phyloP scores from a whole-genome alignment of 768 basidiomycete species.

The Amanita brunnescens region DNA sequence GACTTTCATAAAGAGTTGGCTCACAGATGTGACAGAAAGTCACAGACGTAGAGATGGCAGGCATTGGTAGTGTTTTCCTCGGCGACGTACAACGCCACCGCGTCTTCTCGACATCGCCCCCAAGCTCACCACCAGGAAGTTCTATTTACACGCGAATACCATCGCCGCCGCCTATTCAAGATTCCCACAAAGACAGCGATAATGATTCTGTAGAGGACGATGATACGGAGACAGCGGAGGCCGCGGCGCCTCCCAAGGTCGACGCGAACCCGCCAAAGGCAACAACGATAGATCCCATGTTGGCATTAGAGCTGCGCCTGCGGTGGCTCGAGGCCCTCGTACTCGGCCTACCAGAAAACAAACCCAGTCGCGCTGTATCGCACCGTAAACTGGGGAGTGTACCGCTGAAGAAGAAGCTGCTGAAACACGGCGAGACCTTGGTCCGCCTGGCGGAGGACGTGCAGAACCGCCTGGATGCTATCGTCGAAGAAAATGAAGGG shows the following conservation, averaged over 20 bases:
- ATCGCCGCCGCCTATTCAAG: conserved; percentile 11
- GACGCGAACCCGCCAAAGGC: conserved; percentile 11
- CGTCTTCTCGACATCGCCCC: conserved; percentile 46
- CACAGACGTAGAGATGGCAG: conserved; percentile 37
- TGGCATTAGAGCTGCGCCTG: conserved; percentile 68
- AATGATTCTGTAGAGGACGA: neutral
- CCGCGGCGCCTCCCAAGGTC: neutral
- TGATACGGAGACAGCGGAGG: neutral
- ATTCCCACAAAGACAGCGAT: neutral
- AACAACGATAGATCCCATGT: conserved; percentile 46
- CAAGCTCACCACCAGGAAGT: conserved; percentile 33
- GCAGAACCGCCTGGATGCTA: conserved; percentile 44
- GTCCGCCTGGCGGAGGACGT: conserved; percentile 51
- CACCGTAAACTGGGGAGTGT: neutral
- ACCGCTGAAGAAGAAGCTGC: conserved; percentile 12
- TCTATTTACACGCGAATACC: conserved; percentile 18
- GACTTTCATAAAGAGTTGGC: too few species aligned
- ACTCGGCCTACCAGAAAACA: conserved; percentile 29
- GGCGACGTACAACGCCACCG: conserved; percentile 68
- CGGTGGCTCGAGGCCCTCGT: conserved; percentile 77
- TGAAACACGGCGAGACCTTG: conserved; percentile 48
- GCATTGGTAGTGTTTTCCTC: conserved; percentile 72
- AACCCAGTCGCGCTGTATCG: neutral
- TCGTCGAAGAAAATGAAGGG: conserved; percentile 62
- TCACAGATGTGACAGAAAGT: too few species aligned